A percentile compares a stretch with the other conserved stretches of the same genome.
Evolutionary conservation across 179 eudicot genomes (phyloP).

Genomic region (Vitellaria paradoxa): DNA sequence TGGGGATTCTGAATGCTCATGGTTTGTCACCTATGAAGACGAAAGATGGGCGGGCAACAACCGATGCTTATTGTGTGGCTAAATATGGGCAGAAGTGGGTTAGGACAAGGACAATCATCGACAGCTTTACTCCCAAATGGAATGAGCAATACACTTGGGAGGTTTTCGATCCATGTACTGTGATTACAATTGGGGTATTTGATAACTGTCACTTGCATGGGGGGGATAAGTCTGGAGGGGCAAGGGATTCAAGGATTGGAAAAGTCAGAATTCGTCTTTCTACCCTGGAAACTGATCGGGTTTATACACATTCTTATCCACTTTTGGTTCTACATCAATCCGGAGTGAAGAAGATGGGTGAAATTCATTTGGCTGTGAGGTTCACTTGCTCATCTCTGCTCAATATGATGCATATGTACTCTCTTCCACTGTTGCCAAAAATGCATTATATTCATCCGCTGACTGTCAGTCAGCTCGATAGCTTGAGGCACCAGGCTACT

Average conservation of each 20-base stretch:
- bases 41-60: constrained; percentile 59
- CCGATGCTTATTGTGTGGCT: constrained; percentile 82
- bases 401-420: constrained; percentile 63
- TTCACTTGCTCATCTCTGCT: constrained; percentile 64
- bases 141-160: constrained; percentile 82
- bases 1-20: constrained; percentile 69
- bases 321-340: constrained; percentile 59
- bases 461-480: constrained; percentile 60
- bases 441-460: constrained; percentile 68
- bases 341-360: constrained; percentile 74
- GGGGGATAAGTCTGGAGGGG: constrained; percentile 46
- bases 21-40: constrained; percentile 76
- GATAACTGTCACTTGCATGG: constrained; percentile 64
- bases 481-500: constrained; percentile 59
- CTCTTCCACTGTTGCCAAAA: constrained; percentile 60
- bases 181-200: constrained; percentile 59
- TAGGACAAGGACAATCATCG: constrained; percentile 75
- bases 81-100: constrained; percentile 85
- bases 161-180: constrained; percentile 68
- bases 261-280: constrained; percentile 69
- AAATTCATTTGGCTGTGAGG: constrained; percentile 64
- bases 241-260: constrained; percentile 55
- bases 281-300: constrained; percentile 62
- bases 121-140: constrained; percentile 65
- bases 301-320: constrained; percentile 68